Conservation (phyloP, 768 basidiomycete genomes). For the Amanita subjunquillea region DNA sequence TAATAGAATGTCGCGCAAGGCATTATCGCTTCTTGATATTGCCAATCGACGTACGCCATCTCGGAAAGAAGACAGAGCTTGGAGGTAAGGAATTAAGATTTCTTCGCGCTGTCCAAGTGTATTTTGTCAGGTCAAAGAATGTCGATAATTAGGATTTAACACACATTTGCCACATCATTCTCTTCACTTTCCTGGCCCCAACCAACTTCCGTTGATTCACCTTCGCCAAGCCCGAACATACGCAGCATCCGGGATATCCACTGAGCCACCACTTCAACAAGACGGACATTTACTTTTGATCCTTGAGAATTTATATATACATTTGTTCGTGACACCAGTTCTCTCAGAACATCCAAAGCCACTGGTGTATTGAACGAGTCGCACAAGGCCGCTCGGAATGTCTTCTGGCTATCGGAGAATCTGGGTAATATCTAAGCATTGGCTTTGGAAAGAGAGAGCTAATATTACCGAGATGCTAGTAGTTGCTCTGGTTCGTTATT, state of each 20-base stretch:
- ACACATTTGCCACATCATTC: conserved; percentile 39
- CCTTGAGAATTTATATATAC: conserved; percentile 72
- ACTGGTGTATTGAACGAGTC: conserved; percentile 75
- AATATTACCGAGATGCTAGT: conserved; percentile 48
- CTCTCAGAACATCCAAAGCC: conserved; percentile 66
- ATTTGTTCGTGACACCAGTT: conserved; percentile 79
- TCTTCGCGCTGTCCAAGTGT: conserved; percentile 58
- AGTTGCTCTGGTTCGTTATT: conserved; percentile 59
- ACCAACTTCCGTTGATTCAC: conserved; percentile 58
- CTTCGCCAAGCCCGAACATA: conserved; percentile 73
- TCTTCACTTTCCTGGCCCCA: conserved; percentile 67
- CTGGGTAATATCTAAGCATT: conserved; percentile 26
- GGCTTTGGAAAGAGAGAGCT: not conserved
- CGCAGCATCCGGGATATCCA: conserved; percentile 70
- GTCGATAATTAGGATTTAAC: conserved; percentile 13
- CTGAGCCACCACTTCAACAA: conserved; percentile 36
- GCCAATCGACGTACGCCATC: conserved; percentile 81
- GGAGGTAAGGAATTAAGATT: conserved; percentile 81
- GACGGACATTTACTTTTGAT: conserved; percentile 45
- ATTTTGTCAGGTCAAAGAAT: conserved; percentile 3
- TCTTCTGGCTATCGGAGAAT: conserved; percentile 60
- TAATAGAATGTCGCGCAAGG: conserved; percentile 71
- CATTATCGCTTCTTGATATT: conserved; percentile 54
- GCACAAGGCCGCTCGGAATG: conserved; percentile 58
- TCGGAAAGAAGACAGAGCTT: conserved; percentile 79